Evolutionary conservation across 2,329 filamentous ascomycete genomes (phyloP).

Genomic region (Monascus ruber): DNA sequence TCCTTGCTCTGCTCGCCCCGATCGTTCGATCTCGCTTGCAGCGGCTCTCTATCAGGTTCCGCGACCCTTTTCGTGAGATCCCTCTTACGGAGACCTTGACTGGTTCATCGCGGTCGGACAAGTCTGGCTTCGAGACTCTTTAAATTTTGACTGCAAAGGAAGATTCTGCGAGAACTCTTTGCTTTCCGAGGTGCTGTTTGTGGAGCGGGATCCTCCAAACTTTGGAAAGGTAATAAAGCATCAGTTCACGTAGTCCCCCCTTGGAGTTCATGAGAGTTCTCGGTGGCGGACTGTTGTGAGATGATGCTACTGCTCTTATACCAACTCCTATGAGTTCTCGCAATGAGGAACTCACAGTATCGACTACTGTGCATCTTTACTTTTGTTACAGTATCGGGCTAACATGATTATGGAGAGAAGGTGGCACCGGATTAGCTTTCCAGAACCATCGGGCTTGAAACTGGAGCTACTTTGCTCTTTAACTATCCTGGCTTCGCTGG

Average conservation of each 20-base stretch:
- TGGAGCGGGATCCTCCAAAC: constrained; percentile 5
- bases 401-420: constrained; percentile 20
- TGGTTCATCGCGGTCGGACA: constrained; percentile 29
- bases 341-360: too few relatives aligned
- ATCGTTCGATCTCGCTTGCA: constrained; percentile 11
- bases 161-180: constrained; percentile 3
- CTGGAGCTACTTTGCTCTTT: too few relatives aligned
- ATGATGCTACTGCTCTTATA: constrained; percentile 6
- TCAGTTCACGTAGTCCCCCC: constrained; percentile 13
- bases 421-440: constrained; percentile 17
- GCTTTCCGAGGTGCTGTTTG: constrained; percentile 7
- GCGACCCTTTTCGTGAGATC: constrained; percentile 23
- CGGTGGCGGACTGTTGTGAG: constrained; percentile 5
- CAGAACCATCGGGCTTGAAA: constrained; percentile 3
- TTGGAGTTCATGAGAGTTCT: constrained; percentile 8
- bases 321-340: neutral
- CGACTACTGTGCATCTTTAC: too few relatives aligned
- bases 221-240: constrained; percentile 27
- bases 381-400: constrained; percentile 14
- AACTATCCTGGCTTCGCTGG: too few relatives aligned
- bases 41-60: constrained; percentile 17
- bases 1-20: constrained; percentile 13
- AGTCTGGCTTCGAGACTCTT: constrained; percentile 18
- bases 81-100: constrained; percentile 28
- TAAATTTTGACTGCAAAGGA: constrained; percentile 3